Evolutionary conservation across 2,329 filamentous ascomycete species (phyloP), one percentile per base, ranked within the genome.

Genomic region (Xylariomycetidae sp.): DNA sequence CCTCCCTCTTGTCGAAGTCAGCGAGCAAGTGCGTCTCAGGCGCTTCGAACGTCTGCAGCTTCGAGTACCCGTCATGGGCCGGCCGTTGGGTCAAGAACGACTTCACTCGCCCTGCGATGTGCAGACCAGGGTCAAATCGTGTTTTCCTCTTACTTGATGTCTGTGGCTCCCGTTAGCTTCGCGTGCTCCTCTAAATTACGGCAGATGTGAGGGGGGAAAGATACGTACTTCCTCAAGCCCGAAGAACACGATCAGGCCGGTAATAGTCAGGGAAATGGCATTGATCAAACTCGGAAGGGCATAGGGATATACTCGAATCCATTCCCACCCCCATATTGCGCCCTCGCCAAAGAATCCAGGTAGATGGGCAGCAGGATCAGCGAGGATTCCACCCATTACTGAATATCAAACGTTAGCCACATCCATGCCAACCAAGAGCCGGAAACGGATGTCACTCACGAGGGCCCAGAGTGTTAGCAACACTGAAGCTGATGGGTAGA

Each of bases 201-300:
- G 8, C n/a, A 12, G 2, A 16, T 8, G n/a, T 8, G 5, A 6
- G 7, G 12, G 11, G 25, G 14, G 9, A 9, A 12, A 1, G 7
- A 19, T 25, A 33, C 56, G 36, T 54, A 73, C 71, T 61, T 86
- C 82, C 54, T 87, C 80, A 2, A 87, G 65, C 10, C 77, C 80
- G 16, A 86, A 63, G 36, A 82, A 63, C 3, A 83, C 69, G 2
- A 69, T 61, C 4, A 72, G 31, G 0, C 74, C 68, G 1, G 78
- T 74, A 2, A 64, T 49, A 3, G 74, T 54, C 9, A 87, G 68
- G 36, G 82, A 78, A 0, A 70, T 40, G 2, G 76, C 77, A 48
- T 78, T 85, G 31, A 85, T 62, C 1, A 87, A 57, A 48, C 83
- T 85, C 0, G 83, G 83, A 25, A 87, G 60, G 2, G 80, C 80